Evolutionary conservation across 208 protist species (phyloP).

Genomic region (Leishmania turanica): DNA sequence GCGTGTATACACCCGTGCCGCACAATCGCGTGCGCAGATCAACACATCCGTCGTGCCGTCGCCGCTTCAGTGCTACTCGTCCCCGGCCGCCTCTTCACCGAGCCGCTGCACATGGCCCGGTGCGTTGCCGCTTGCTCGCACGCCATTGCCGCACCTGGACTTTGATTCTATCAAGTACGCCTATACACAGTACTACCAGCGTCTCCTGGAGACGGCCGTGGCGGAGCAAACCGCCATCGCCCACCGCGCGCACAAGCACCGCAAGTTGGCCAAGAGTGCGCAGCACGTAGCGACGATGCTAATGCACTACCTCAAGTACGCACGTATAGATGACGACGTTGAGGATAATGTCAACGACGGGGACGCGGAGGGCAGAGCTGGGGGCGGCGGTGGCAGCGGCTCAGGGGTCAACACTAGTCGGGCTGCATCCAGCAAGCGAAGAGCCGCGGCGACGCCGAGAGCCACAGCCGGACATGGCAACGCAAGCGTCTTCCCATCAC

Average conservation of each 20-base stretch:
- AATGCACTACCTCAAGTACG: constrained; percentile 31
- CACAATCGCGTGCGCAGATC: background rate
- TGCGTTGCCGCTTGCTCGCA: background rate
- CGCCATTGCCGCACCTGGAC: background rate
- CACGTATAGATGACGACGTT: constrained; percentile 2
- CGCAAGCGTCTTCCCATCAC: background rate
- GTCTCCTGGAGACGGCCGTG: constrained; percentile 29
- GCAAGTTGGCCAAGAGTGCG: constrained; percentile 25
- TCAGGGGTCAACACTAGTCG: background rate
- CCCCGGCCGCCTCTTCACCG: background rate
- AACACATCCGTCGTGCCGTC: background rate
- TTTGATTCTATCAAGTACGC: constrained; percentile 23
- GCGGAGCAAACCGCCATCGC: constrained; percentile 33
- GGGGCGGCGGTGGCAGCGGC: background rate
- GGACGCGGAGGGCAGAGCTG: background rate
- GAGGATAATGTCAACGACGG: constrained; percentile 1
- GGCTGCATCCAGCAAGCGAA: background rate
- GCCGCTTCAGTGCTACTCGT: background rate
- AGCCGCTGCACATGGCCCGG: background rate
- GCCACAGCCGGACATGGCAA: background rate
- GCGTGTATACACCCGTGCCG: background rate
- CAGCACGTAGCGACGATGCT: constrained; percentile 23
- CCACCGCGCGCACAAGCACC: constrained; percentile 8
- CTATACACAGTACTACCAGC: constrained; percentile 19
- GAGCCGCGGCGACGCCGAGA: background rate